Evolutionary conservation across 306 rosid species (phyloP).

Genomic region (Gleditsia sinensis): DNA sequence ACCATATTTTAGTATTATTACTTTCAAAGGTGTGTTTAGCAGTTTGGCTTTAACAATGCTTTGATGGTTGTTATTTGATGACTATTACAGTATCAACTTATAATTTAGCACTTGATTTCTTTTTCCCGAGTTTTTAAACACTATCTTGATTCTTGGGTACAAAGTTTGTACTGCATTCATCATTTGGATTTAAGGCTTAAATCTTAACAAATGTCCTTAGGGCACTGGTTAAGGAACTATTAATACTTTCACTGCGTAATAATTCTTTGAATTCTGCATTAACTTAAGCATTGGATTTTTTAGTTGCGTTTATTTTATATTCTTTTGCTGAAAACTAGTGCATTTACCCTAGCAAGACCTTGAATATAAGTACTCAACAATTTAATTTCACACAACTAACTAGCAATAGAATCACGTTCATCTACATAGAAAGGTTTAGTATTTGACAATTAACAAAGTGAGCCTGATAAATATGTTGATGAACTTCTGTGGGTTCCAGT

Average conservation of each 20-base stretch:
- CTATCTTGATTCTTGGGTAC: not conserved
- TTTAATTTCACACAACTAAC: not conserved
- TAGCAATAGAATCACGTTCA: not conserved
- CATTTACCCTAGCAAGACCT: not conserved
- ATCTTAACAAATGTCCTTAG: not conserved
- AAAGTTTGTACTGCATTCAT: not conserved
- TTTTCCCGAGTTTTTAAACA: not conserved
- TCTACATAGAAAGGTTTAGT: not conserved
- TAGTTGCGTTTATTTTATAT: not conserved
- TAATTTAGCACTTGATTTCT: not conserved
- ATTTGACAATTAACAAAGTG: not conserved
- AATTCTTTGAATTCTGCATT: not conserved
- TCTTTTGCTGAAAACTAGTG: slow-evolving; percentile 6
- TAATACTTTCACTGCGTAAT: not conserved
- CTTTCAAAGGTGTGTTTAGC: not conserved
- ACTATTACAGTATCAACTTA: not conserved
- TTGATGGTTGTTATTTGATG: not conserved
- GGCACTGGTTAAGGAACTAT: not conserved
- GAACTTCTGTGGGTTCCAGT: slow-evolving; percentile 55
- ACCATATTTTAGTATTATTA: not conserved
- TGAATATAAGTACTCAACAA: not conserved
- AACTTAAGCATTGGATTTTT: not conserved
- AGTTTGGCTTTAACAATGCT: not conserved
- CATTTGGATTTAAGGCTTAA: not conserved
- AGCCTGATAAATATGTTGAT: not conserved